These are phyloP conservation scores for Mycena olivaceomarginata DNA, from an alignment of 768 basidiomycete species.

Conservation along the genomic window DNA sequence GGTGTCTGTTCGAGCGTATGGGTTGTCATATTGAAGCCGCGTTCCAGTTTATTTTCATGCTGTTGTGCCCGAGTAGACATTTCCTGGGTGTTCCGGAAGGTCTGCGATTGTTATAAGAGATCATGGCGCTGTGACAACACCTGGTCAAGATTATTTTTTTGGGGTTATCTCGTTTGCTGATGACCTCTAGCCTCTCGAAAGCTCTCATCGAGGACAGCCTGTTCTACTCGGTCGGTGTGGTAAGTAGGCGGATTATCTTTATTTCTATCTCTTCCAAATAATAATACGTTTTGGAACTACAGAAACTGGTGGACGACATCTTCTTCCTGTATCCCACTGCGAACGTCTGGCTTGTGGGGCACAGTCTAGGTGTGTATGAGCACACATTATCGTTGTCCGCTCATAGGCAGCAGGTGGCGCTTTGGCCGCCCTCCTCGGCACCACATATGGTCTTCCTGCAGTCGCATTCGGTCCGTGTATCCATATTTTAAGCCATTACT, in stretches of 20 bases:
- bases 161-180: neutral
- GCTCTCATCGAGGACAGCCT: conserved; percentile 92
- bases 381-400: neutral
- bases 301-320: conserved; percentile 94
- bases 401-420: conserved; percentile 67
- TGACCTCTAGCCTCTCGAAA: conserved; percentile 70
- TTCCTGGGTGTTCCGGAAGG: conserved; percentile 89
- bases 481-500: neutral
- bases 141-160: conserved; percentile 60
- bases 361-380: conserved; percentile 81
- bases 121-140: conserved; percentile 85
- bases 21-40: neutral
- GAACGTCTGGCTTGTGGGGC: conserved; percentile 93
- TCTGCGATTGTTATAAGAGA: conserved; percentile 90
- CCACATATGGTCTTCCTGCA: conserved; percentile 93
- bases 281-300: neutral
- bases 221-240: conserved; percentile 94
- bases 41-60: conserved; percentile 81
- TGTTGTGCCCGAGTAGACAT: conserved; percentile 95
- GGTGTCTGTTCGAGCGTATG: conserved; percentile 31
- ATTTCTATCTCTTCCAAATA: conserved; percentile 16
- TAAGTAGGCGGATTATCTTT: conserved; percentile 60
- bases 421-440: conserved; percentile 90
- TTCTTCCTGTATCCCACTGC: conserved; percentile 87
- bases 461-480: conserved; percentile 81